These are phyloP conservation scores for Pythium aquatile DNA, from an alignment of 352 stramenopile species.

Conservation along the genomic window DNA sequence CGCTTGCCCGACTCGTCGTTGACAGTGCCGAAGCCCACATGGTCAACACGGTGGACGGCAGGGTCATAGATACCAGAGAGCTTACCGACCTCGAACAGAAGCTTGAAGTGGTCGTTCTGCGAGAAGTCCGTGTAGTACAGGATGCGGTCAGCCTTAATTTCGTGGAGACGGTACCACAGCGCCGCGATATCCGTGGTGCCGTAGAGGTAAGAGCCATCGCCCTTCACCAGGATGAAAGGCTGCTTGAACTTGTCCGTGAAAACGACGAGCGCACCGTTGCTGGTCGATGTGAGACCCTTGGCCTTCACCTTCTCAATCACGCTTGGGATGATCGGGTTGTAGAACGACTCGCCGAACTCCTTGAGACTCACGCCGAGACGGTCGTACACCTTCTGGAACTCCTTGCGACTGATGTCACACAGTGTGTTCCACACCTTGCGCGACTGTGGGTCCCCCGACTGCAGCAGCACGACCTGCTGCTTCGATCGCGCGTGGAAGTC, in stretches of 20 bases:
- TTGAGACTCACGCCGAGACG: conserved; percentile 68
- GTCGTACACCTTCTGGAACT: conserved; percentile 88
- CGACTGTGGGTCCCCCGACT: conserved; percentile 90
- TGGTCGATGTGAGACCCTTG: conserved; percentile 88
- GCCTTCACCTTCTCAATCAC: conserved; percentile 89
- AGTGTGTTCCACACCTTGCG: conserved; percentile 81
- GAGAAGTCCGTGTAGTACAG: conserved; percentile 89
- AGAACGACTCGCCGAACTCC: conserved; percentile 86
- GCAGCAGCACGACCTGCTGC: conserved; percentile 97
- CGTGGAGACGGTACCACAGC: conserved; percentile 83
- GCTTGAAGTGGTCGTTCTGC: conserved; percentile 86
- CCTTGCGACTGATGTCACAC: conserved; percentile 80
- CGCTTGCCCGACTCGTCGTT: conserved; percentile 88
- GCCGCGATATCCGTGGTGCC: conserved; percentile 84
- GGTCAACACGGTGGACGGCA: conserved; percentile 78
- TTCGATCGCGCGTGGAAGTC: conserved; percentile 97
- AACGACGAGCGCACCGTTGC: conserved; percentile 88
- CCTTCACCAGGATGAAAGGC: conserved; percentile 86
- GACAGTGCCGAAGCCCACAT: conserved; percentile 85
- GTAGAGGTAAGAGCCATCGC: conserved; percentile 84
- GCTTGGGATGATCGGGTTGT: conserved; percentile 82
- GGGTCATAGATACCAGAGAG: conserved; percentile 80
- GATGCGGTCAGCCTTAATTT: conserved; percentile 77
- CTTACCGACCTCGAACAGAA: conserved; percentile 78
- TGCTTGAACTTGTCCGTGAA: conserved; percentile 92